Evolutionary conservation across 2,329 filamentous ascomycete genomes (phyloP), one percentile per base, ranked within the genome.

Genomic region (Venturia pyrina): DNA sequence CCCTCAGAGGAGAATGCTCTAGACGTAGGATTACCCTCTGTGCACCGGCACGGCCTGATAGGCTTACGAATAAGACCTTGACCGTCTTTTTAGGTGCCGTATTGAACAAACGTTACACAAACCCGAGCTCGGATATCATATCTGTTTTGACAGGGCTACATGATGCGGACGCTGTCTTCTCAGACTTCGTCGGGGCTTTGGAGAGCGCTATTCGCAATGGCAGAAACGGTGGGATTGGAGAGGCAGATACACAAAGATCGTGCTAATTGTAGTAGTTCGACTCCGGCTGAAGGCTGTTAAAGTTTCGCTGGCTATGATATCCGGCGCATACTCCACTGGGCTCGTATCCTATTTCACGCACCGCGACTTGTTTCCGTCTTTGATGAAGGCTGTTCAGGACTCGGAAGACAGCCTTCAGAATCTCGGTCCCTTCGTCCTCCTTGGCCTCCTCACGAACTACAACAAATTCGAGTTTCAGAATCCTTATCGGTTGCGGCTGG

Each of bases 381-480:
- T 98, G 65, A 96, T 97, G 86, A 97, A 96, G 86, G 91, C 95
- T 63, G 86, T 96, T 67, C 89, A 95, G 79, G 91, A 96, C 70
- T 84, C 87, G 57, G 87, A 91, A 68, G 82, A 83, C 32, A 43
- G 78, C 81, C 21, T 82, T 83, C 71, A 85, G 85, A 66, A 84
- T 65, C 63, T 91, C 56, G 85, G 90, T 67, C 89, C 93, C 0
- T 92, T 97, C 70, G 85, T 89, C 17, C 83, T 98, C 11, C 82
- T 97, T 24, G 93, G 93, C 15, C 82, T 98, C 4, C 81, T 99
- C 64, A 90, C 91, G 69, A 99, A 98, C 78, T 98, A 98, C 83
- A 98, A 99, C 83, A 99, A 98, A 76, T 99, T 99, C 73, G 95
- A 99, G 76, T 93, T 96, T 66, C 93, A 96, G 74, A 99, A 99